A percentile compares a stretch with the other conserved stretches of the same genome.
These are phyloP conservation scores for Sporothrix pseudoabietina DNA, from an alignment of 2,329 filamentous ascomycete species.

Conservation along the genomic window DNA sequence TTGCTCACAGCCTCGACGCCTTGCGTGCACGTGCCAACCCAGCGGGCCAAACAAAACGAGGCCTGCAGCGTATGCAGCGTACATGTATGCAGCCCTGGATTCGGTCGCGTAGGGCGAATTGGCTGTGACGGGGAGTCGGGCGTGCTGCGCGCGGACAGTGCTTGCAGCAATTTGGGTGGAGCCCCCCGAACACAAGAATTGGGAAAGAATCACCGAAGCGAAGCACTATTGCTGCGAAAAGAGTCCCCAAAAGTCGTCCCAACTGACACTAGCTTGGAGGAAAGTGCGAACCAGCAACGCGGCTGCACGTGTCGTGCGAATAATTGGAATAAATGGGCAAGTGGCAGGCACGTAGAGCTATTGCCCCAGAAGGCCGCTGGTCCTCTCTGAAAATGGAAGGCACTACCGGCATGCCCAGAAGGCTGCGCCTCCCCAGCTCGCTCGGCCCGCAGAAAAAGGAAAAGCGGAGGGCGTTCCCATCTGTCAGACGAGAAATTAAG, in stretches of 20 bases:
- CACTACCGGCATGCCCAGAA: conserved; percentile 26
- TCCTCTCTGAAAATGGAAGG: conserved; percentile 21
- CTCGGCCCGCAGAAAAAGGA: background rate
- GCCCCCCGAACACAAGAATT: background rate
- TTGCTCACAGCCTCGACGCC: conserved; percentile 28
- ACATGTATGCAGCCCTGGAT: background rate
- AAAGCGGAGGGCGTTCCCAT: background rate
- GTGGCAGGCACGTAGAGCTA: conserved; percentile 5
- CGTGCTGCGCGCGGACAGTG: conserved; percentile 1
- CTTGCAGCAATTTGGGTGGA: background rate
- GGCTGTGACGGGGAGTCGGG: conserved; percentile 6
- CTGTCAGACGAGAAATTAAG: conserved; percentile 16
- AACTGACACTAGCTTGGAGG: background rate
- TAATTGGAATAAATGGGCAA: background rate
- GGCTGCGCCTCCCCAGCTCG: conserved; percentile 21
- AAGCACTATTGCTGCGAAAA: background rate
- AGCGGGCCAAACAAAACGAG: background rate
- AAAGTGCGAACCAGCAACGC: background rate
- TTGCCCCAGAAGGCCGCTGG: background rate
- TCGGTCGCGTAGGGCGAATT: conserved; percentile 7
- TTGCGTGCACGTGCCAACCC: background rate
- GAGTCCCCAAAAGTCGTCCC: background rate
- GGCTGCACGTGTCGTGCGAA: conserved; percentile 11
- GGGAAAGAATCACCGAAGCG: background rate
- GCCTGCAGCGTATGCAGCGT: background rate